Evolutionary conservation across 2,329 filamentous ascomycete genomes (phyloP).

Genomic region (Pyrenochaeta sp.): DNA sequence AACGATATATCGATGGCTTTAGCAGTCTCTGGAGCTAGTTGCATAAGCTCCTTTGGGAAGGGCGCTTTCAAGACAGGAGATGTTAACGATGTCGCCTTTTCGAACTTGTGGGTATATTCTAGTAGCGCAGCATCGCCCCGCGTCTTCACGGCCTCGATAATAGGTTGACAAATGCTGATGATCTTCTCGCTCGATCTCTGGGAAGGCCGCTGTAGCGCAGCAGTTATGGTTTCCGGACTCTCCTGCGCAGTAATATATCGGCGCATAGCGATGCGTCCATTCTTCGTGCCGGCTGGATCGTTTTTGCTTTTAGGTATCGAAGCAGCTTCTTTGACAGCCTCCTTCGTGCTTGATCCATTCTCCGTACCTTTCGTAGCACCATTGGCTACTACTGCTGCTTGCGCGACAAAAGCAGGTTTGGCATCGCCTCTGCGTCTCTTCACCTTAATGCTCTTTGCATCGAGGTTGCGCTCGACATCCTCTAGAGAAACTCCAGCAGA

Average conservation of each 20-base stretch:
- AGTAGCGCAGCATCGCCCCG: slow-evolving; percentile 89
- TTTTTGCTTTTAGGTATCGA: slow-evolving; percentile 62
- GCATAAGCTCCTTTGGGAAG: slow-evolving; percentile 86
- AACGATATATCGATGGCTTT: slow-evolving; percentile 93
- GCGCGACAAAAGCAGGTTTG: slow-evolving; percentile 90
- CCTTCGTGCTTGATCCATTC: slow-evolving; percentile 43
- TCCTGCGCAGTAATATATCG: slow-evolving; percentile 75
- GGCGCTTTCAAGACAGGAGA: slow-evolving; percentile 90
- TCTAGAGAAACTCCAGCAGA: slow-evolving; percentile 83
- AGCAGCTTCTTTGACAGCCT: slow-evolving; percentile 60
- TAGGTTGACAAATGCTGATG: slow-evolving; percentile 87
- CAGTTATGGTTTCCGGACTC: slow-evolving; percentile 70
- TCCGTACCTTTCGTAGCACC: slow-evolving; percentile 24
- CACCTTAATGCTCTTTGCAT: slow-evolving; percentile 94
- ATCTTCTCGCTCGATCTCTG: slow-evolving; percentile 96
- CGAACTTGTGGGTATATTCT: slow-evolving; percentile 96
- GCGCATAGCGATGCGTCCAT: slow-evolving; percentile 80
- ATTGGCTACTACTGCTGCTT: slow-evolving; percentile 58
- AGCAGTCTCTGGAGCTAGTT: slow-evolving; percentile 81
- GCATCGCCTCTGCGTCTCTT: slow-evolving; percentile 93
- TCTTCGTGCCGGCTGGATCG: slow-evolving; percentile 59
- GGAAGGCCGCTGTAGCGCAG: slow-evolving; percentile 85
- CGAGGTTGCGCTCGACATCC: slow-evolving; percentile 90
- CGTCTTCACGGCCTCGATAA: slow-evolving; percentile 84
- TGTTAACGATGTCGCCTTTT: slow-evolving; percentile 90